Evolutionary conservation across 371 early-diverging fungal genomes (phyloP).

Genomic region (Nematocida parisii): DNA sequence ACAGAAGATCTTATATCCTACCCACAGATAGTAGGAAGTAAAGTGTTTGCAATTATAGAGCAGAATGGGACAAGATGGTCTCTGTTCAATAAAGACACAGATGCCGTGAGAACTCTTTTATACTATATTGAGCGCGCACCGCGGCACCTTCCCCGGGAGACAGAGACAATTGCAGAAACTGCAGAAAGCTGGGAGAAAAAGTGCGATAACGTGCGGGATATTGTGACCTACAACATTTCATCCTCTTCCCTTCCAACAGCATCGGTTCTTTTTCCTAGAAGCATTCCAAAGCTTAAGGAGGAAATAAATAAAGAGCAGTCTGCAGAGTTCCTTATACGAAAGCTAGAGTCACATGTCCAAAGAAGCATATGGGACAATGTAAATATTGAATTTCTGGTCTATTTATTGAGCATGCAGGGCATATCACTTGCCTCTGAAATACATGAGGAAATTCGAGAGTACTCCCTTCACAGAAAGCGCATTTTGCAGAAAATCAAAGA

Average conservation of each 20-base stretch:
- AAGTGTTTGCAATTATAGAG: constrained; percentile 42
- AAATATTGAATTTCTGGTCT: constrained; percentile 54
- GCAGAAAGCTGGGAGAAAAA: neutral
- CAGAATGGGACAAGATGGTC: constrained; percentile 37
- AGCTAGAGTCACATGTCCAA: constrained; percentile 38
- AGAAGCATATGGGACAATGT: constrained; percentile 60
- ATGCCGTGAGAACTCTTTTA: neutral
- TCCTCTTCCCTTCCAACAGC: neutral
- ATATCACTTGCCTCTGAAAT: constrained; percentile 11
- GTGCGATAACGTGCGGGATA: constrained; percentile 9
- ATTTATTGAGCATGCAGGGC: constrained; percentile 32
- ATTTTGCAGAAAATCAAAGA: constrained; percentile 33
- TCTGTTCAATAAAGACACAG: constrained; percentile 1
- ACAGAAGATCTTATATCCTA: constrained; percentile 19
- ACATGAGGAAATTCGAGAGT: constrained; percentile 43
- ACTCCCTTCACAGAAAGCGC: constrained; percentile 35
- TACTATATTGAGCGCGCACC: constrained; percentile 25
- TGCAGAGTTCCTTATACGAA: constrained; percentile 14
- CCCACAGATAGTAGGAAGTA: constrained; percentile 39
- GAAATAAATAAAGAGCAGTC: neutral
- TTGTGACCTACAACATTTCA: neutral
- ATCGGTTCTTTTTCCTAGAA: constrained; percentile 9
- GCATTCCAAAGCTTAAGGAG: neutral
- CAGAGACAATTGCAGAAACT: constrained; percentile 7
- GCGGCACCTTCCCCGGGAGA: constrained; percentile 16